Evolutionary conservation across 2,329 filamentous ascomycete species (phyloP).

Genomic region (Calonectria honghensis): DNA sequence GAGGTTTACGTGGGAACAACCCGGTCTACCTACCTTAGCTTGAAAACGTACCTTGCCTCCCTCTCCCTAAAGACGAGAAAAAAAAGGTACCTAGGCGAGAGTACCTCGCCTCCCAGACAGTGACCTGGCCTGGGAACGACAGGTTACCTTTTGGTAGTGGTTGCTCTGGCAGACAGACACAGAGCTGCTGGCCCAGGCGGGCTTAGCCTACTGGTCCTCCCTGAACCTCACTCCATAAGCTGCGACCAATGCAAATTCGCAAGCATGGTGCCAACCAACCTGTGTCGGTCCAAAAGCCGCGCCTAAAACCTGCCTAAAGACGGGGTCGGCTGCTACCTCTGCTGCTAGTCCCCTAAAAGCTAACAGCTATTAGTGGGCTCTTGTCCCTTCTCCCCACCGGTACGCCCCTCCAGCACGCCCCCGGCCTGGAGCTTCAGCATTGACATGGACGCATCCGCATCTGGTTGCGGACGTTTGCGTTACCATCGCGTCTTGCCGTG

Average conservation of each 20-base stretch:
- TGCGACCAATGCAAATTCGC: slow-evolving; percentile 11
- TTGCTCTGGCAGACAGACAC: slow-evolving; percentile 41
- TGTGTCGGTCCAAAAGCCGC: slow-evolving; percentile 34
- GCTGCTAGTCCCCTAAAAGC: slow-evolving; percentile 39
- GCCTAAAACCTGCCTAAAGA: slow-evolving; percentile 51
- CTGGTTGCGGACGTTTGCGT: slow-evolving; percentile 24
- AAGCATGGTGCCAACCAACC: slow-evolving; percentile 26
- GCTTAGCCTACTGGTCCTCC: slow-evolving; percentile 29
- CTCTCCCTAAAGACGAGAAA: slow-evolving; percentile 15
- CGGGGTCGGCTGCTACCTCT: slow-evolving; percentile 49
- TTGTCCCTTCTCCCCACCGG: slow-evolving; percentile 44
- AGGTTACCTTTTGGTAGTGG: slow-evolving; percentile 33
- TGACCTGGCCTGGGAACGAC: slow-evolving; percentile 25
- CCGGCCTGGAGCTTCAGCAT: slow-evolving; percentile 24
- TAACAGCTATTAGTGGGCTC: slow-evolving; percentile 48
- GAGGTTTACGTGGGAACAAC: slow-evolving; percentile 41
- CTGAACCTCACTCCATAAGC: slow-evolving; percentile 22
- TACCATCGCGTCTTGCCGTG: background rate
- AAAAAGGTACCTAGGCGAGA: slow-evolving; percentile 21
- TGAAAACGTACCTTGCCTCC: slow-evolving; percentile 39
- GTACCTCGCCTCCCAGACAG: slow-evolving; percentile 25
- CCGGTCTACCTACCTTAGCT: slow-evolving; percentile 35
- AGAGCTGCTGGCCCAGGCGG: slow-evolving; percentile 40
- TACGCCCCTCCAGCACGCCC: slow-evolving; percentile 32
- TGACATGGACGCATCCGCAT: slow-evolving; percentile 32